A percentile compares a stretch with the other conserved stretches of the same genome.
Conservation (phyloP, 164 flowering plant genomes). For the Chimonanthus salicifolius region DNA sequence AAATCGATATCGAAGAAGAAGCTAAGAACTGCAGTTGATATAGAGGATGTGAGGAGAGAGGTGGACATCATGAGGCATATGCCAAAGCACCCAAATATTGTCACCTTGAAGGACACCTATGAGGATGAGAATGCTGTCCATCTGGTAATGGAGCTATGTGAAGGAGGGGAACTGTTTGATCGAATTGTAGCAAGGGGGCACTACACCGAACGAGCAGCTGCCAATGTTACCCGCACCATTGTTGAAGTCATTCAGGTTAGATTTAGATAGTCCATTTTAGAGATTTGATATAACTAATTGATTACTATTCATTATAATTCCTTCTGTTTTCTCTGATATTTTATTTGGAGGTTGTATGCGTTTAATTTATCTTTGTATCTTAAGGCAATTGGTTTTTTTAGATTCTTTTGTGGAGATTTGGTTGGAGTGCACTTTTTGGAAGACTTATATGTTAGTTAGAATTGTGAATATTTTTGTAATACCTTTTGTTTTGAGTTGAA, state of each 20-base stretch:
- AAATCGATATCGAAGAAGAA: constrained; percentile 89
- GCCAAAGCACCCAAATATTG: constrained; percentile 72
- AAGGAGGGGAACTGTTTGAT: constrained; percentile 88
- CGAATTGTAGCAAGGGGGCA: constrained; percentile 84
- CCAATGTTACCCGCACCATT: constrained; percentile 61
- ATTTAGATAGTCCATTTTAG: background rate
- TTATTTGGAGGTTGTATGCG: background rate
- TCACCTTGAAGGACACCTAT: constrained; percentile 67
- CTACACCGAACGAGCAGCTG: constrained; percentile 88
- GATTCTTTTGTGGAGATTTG: too few species aligned
- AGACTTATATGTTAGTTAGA: too few species aligned
- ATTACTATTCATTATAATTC: background rate
- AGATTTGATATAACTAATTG: background rate
- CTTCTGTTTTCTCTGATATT: background rate
- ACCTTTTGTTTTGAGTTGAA: too few species aligned
- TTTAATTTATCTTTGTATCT: too few species aligned
- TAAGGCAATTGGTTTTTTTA: too few species aligned
- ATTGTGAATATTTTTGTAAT: too few species aligned
- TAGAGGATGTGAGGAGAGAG: constrained; percentile 85
- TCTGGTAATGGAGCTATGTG: constrained; percentile 87
- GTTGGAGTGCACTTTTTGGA: too few species aligned
- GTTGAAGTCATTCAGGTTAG: constrained; percentile 84
- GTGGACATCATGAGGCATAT: constrained; percentile 79
- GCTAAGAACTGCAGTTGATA: constrained; percentile 65
- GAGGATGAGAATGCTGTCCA: constrained; percentile 85